Evolutionary conservation across 2,329 filamentous ascomycete species (phyloP), one percentile per base, ranked within the genome.

Genomic region (Scolecobasidium constrictum): DNA sequence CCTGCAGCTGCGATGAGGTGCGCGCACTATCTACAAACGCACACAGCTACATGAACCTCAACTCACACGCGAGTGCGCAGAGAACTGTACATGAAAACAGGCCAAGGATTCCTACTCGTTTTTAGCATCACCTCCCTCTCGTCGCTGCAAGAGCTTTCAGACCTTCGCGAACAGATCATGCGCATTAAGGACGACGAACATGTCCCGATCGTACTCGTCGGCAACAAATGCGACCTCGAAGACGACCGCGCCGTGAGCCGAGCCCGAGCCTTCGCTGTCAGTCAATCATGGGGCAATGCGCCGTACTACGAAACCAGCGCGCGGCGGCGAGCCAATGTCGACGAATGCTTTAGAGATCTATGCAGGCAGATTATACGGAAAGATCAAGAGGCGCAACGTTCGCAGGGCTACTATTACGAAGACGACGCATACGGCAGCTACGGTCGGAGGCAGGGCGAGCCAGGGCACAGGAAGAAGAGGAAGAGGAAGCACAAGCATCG

Each of bases 261-360:
- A 40, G 81, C 83, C 48, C 80, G 80, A 52, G 87, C 85, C 4
- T 94, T 94, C 57, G 75, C 81, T 22, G 75, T 93, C 49, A 87
- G 84, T n/a, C 85, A 92, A 56, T 75, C 75, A 55, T 94, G 87
- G 87, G 82, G 81, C 16, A 79, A 80, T 52, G 84, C 84, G 26
- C 87, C 87, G 1, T 94, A 94, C 60, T 94, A 94, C 57, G 87
- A 94, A 65, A 83, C 87, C 26, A 90, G 83, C 49, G 87, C 87
- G 40, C 73, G 87, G 49, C 79, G 84, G 52, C 72, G 81, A 55
- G 84, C 83, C 49, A 94, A 94, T 53, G 87, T 94, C 13, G 86
- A 94, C 52, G 87, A 94, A 59, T 85, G 88, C 37, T 94, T 94
- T 62, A 67, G 85, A 50, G 84, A 92, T 59, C 72, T 93, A 44